Conservation (phyloP, 352 stramenopile genomes). For the Phytopythium montanum region DNA sequence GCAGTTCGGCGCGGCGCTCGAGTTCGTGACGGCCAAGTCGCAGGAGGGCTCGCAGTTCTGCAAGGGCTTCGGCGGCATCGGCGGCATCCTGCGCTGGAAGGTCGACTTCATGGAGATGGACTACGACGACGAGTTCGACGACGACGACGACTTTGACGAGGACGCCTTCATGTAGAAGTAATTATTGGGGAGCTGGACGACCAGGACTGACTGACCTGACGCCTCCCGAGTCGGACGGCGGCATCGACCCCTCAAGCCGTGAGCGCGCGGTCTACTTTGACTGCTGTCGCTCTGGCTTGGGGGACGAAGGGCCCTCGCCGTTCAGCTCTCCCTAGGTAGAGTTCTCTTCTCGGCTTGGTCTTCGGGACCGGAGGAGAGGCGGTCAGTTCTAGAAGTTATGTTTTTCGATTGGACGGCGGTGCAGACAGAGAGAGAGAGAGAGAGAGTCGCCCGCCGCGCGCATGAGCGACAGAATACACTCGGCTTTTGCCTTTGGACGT, state of each 20-base stretch:
- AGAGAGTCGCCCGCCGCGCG: neutral
- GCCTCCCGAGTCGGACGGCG: neutral
- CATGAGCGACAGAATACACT: neutral
- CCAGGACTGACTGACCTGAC: conserved; percentile 5
- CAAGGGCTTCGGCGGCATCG: conserved; percentile 99
- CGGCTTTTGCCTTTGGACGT: neutral
- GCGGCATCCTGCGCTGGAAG: conserved; percentile 98
- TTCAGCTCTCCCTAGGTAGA: conserved; percentile 10
- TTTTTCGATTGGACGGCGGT: conserved; percentile 3
- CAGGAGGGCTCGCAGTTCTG: conserved; percentile 99
- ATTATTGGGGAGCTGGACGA: conserved; percentile 37
- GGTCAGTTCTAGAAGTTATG: conserved; percentile 10
- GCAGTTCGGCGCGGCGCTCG: conserved; percentile 96
- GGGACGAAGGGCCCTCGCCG: neutral
- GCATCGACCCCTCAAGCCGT: neutral
- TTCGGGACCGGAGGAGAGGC: neutral
- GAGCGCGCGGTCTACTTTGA: neutral
- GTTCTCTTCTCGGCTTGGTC: conserved; percentile 1
- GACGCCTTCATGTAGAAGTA: conserved; percentile 84
- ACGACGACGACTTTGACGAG: conserved; percentile 87
- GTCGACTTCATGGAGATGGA: conserved; percentile 98
- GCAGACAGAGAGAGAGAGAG: neutral
- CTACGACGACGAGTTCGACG: conserved; percentile 92
- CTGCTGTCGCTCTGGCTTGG: neutral
- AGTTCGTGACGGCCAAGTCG: conserved; percentile 98